These are phyloP conservation scores for Daldinia caldariorum DNA, from an alignment of 495 filamentous ascomycete species.

Conservation along the genomic window DNA sequence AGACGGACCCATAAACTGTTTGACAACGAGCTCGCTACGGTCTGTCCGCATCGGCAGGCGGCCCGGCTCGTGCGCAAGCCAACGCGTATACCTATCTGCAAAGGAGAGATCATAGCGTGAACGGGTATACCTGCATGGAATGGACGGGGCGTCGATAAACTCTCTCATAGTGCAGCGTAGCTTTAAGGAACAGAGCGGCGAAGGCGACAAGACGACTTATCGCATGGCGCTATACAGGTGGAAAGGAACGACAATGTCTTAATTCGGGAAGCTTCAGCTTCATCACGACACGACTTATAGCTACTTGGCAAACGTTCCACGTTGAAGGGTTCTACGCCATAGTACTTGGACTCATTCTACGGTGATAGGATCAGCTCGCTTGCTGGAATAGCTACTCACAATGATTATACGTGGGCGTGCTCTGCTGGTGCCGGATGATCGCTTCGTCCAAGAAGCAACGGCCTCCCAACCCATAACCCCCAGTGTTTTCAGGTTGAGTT, in stretches of 20 bases:
- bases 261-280: not conserved
- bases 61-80: not conserved
- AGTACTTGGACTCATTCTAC: not conserved
- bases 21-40: not conserved
- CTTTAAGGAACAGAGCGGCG: not conserved
- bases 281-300: not conserved
- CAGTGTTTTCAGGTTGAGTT: not conserved
- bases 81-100: not conserved
- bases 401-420: not conserved
- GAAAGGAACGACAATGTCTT: not conserved
- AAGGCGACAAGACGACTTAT: not conserved
- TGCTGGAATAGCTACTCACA: not conserved
- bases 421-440: constrained; percentile 1
- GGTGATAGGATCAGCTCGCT: not conserved
- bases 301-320: constrained; percentile 1
- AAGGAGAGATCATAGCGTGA: not conserved
- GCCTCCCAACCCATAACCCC: not conserved
- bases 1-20: not conserved
- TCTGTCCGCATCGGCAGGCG: not conserved
- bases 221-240: not conserved
- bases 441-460: not conserved
- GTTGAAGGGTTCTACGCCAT: not conserved
- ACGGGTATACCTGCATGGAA: not conserved
- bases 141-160: not conserved
- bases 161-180: not conserved